Conservation (phyloP, 2,329 filamentous ascomycete genomes). For the Lachnellula occidentalis region DNA sequence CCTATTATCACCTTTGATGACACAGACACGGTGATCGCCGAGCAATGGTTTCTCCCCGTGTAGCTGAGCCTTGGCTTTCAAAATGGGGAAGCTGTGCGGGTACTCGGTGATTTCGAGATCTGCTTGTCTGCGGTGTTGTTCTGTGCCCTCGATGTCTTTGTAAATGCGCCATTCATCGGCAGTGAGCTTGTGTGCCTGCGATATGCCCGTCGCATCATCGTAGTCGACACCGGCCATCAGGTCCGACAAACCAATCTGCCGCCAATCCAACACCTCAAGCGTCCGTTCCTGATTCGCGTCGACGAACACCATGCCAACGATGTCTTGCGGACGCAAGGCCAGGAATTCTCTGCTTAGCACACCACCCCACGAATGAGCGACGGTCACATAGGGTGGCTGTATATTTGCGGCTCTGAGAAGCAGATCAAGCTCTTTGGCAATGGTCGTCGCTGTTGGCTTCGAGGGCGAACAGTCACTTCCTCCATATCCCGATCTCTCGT, state of each 20-base stretch:
- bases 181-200: neutral
- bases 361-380: conserved; percentile 11
- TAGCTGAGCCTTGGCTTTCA: neutral
- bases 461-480: conserved; percentile 3
- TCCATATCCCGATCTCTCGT: conserved; percentile 22
- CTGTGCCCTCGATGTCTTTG: neutral
- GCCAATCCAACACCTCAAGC: neutral
- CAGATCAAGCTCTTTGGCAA: conserved; percentile 5
- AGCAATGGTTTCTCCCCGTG: neutral
- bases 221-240: neutral
- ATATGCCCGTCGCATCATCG: neutral
- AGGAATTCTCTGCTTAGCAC: conserved; percentile 13
- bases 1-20: neutral
- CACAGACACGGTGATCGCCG: neutral
- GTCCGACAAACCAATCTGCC: neutral
- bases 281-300: conserved; percentile 7
- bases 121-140: neutral
- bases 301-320: conserved; percentile 10
- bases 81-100: neutral
- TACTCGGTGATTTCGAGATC: neutral
- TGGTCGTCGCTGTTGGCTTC: conserved; percentile 1
- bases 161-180: neutral
- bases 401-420: conserved; percentile 6
- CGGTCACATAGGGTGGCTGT: conserved; percentile 5
- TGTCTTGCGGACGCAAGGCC: conserved; percentile 3